phyloP scores from a whole-genome alignment of 306 rosid species.

The Boehmeria nivea region DNA sequence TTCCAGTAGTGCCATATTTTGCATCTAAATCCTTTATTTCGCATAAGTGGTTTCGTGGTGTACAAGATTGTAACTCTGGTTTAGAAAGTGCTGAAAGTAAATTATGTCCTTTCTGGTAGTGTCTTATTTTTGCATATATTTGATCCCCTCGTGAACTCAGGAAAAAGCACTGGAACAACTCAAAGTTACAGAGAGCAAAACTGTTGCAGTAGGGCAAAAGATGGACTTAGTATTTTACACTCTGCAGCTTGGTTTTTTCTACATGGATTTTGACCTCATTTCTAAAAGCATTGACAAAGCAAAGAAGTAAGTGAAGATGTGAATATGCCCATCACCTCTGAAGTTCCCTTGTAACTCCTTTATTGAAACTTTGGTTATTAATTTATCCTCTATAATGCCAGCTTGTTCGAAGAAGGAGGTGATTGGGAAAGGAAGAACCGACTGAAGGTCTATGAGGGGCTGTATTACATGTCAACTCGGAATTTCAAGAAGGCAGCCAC shows the following conservation, averaged over 20 bases:
- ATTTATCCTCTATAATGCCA: constrained; percentile 29
- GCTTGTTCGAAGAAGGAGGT: constrained; percentile 99
- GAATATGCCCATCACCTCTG: constrained; percentile 1
- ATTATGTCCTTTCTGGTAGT: not conserved
- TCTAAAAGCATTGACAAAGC: constrained; percentile 96
- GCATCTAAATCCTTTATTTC: too few relatives aligned
- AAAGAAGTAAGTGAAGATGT: constrained; percentile 46
- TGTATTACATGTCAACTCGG: constrained; percentile 85
- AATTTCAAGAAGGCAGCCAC: constrained; percentile 85
- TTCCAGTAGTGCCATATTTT: constrained; percentile 13
- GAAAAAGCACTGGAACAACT: constrained; percentile 89
- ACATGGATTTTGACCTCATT: constrained; percentile 94
- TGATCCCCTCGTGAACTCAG: constrained; percentile 34
- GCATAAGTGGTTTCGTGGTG: too few relatives aligned
- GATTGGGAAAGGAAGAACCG: constrained; percentile 99
- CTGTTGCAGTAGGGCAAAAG: constrained; percentile 97
- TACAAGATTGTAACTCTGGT: constrained; percentile 10
- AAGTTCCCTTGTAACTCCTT: constrained; percentile 9
- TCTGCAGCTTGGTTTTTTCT: constrained; percentile 84
- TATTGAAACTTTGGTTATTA: constrained; percentile 19
- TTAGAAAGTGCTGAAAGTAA: not conserved
- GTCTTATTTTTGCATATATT: constrained; percentile 12
- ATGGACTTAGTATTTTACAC: constrained; percentile 94
- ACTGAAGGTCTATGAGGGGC: constrained; percentile 90
- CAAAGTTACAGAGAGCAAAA: constrained; percentile 86